Conservation (phyloP, 768 basidiomycete species). For the Pulveroboletus sp. region DNA sequence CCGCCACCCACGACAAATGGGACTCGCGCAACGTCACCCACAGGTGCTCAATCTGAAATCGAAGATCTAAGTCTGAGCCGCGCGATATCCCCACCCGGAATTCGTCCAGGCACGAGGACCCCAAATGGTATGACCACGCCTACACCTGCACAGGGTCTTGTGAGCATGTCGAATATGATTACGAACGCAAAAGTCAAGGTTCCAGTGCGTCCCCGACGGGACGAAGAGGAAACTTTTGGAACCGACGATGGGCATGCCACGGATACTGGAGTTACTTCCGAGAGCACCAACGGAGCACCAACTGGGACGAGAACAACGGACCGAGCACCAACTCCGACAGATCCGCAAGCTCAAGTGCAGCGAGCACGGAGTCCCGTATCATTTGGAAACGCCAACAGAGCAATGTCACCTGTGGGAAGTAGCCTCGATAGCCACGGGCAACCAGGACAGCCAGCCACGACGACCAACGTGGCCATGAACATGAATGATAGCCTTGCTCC, state of each 20-base stretch:
- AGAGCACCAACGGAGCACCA: constrained; percentile 32
- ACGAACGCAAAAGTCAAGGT: constrained; percentile 47
- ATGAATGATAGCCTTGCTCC: constrained; percentile 45
- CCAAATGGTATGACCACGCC: constrained; percentile 27
- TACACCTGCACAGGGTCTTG: constrained; percentile 9
- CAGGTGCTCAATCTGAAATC: constrained; percentile 40
- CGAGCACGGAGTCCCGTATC: constrained; percentile 59
- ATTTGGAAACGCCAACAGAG: constrained; percentile 41
- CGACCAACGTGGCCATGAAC: constrained; percentile 52
- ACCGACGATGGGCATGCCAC: constrained; percentile 50
- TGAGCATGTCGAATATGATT: constrained; percentile 4
- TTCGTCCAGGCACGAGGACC: constrained; percentile 38
- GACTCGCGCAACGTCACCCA: constrained; percentile 65
- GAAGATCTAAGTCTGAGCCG: constrained; percentile 65
- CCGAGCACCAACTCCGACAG: constrained; percentile 54
- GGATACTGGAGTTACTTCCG: constrained; percentile 45
- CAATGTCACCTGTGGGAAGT: constrained; percentile 56
- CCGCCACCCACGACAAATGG: constrained; percentile 29
- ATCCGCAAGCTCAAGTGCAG: constrained; percentile 31
- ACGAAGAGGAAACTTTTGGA: constrained; percentile 36
- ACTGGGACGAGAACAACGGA: constrained; percentile 33
- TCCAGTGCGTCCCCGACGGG: constrained; percentile 46
- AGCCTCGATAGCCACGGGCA: constrained; percentile 22
- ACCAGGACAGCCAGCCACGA: constrained; percentile 37
- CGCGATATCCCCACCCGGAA: constrained; percentile 59